Evolutionary conservation across 495 filamentous ascomycete genomes (phyloP).

Genomic region (Hypoxylon rickii): DNA sequence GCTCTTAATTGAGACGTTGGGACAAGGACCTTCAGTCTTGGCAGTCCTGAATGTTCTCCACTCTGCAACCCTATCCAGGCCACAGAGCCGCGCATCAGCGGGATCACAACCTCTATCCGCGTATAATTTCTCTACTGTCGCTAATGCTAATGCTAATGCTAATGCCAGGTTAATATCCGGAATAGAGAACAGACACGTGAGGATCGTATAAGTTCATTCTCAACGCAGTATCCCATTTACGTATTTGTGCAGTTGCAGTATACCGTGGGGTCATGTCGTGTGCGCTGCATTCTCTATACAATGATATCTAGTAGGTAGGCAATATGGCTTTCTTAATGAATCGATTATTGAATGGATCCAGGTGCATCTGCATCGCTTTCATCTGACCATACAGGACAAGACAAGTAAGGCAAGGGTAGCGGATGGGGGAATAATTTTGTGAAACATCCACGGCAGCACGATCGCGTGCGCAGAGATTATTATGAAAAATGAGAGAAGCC

Average conservation of each 20-base stretch:
- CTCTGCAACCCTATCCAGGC: constrained; percentile 1
- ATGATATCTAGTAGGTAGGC: too few species aligned
- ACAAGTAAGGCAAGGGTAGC: not conserved
- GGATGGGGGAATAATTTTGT: not conserved
- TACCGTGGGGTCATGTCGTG: too few species aligned
- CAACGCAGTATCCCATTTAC: too few species aligned
- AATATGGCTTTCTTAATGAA: too few species aligned
- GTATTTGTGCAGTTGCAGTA: too few species aligned
- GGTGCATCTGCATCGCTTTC: not conserved
- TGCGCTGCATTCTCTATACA: too few species aligned
- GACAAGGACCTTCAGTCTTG: constrained; percentile 9
- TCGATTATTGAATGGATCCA: not conserved
- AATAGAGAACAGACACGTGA: constrained; percentile 26
- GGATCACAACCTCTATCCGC: constrained; percentile 1
- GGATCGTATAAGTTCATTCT: constrained; percentile 3
- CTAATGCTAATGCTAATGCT: not conserved
- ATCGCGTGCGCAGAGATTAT: constrained; percentile 24
- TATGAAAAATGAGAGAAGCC: constrained; percentile 2
- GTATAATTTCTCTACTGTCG: constrained; percentile 3
- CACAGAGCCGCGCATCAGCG: constrained; percentile 26
- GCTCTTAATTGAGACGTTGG: constrained; percentile 16
- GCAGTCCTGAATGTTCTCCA: not conserved
- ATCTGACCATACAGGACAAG: not conserved
- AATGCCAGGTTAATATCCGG: constrained; percentile 15
- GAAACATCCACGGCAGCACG: constrained; percentile 10